phyloP scores from a whole-genome alignment of 139 green algal species.

The Cymbomonas tetramitiformis region DNA sequence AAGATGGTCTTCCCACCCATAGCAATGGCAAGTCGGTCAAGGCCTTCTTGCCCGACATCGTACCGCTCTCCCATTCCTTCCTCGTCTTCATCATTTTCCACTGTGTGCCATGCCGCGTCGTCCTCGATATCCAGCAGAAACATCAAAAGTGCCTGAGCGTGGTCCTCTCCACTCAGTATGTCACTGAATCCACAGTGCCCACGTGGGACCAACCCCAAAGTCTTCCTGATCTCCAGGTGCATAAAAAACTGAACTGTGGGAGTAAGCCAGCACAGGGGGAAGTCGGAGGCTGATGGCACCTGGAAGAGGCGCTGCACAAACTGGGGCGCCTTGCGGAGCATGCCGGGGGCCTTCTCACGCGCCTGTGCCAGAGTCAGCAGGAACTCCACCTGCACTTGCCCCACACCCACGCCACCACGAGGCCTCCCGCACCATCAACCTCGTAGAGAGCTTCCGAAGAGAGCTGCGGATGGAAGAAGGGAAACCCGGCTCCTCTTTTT shows the following conservation, averaged over 20 bases:
- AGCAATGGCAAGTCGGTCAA: constrained; percentile 78
- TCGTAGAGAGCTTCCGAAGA: too few relatives aligned
- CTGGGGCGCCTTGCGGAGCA: constrained; percentile 84
- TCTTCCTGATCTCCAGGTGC: too few relatives aligned
- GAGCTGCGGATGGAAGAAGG: too few relatives aligned
- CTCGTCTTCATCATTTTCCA: constrained; percentile 38
- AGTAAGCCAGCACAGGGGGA: too few relatives aligned
- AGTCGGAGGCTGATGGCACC: too few relatives aligned
- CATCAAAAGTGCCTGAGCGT: constrained; percentile 48
- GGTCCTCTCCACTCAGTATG: too few relatives aligned
- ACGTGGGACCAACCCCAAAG: too few relatives aligned
- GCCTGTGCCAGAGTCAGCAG: constrained; percentile 86
- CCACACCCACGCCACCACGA: constrained; percentile 39
- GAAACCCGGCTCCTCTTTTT: too few relatives aligned
- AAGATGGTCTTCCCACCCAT: constrained; percentile 79
- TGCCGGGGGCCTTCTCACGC: constrained; percentile 72
- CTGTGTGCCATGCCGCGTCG: constrained; percentile 55
- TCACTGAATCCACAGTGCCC: too few relatives aligned
- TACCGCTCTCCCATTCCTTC: constrained; percentile 53
- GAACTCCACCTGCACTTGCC: constrained; percentile 76
- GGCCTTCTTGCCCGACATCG: constrained; percentile 60
- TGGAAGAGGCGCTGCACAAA: constrained; percentile 67
- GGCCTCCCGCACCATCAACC: constrained; percentile 34
- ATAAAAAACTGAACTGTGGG: too few relatives aligned
- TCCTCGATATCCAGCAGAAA: constrained; percentile 92